Evolutionary conservation across 2,329 filamentous ascomycete genomes (phyloP), one percentile per base, ranked within the genome.

Genomic region (Neobulgaria alba): DNA sequence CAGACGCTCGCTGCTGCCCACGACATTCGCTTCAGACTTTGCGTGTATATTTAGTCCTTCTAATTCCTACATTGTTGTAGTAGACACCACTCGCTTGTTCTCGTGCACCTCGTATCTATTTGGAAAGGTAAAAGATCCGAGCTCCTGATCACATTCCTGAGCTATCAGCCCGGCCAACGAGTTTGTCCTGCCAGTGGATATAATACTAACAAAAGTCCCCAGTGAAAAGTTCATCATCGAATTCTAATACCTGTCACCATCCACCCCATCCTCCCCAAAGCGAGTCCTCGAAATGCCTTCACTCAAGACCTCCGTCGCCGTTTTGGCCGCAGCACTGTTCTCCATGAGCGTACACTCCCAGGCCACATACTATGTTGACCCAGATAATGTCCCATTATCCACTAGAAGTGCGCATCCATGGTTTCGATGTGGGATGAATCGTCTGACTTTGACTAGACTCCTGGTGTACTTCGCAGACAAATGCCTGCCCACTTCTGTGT

Each of bases 401-500:
- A 63, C 61, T 35, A 47, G 57, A 36, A 32, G 76, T 60, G 49
- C 23, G 53, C 43, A 29, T 12, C 10, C 29, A 10, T n/a, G 10
- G 20, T 38, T 29, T 30, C 19, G 23, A 33, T 14, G 14, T 3
- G 9, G n/a, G 10, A n/a, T 3, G 18, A 33, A 10, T 3, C 30
- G 14, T 7, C 48, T 53, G 16, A 50, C 51, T 39, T 36, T 31
- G 3, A 5, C 15, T 43, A 79, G 75, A 69, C 44, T 56, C 58
- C 9, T 90, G 84, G 84, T 90, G 84, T 61, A 45, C 60, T 18
- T 68, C 71, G 50, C 77, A 88, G 63, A 66, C 57, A 50, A 67
- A 69, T 52, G 71, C 74, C 39, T 89, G 84, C 64, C 83, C 82
- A 10, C 63, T 79, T 50, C 84, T 89, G 63, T 89, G 84, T 70